Conservation (phyloP, 495 filamentous ascomycete species). For the Zalerion maritima region DNA sequence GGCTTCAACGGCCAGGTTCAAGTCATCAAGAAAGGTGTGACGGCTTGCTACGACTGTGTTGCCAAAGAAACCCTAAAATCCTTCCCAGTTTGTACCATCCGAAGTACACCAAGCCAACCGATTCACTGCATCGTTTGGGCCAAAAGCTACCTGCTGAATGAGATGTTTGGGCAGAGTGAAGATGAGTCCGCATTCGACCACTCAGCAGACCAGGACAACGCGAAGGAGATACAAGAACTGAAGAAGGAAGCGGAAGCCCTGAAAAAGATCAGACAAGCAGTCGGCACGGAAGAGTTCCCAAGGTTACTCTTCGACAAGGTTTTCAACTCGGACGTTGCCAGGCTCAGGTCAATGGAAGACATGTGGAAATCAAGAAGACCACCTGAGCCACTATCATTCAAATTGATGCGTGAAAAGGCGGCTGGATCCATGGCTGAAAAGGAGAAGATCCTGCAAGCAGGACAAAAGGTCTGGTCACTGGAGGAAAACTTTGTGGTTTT, state of each 20-base stretch:
- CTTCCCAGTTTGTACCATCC: slow-evolving; percentile 92
- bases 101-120: slow-evolving; percentile 84
- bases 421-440: slow-evolving; percentile 36
- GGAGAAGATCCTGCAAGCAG: slow-evolving; percentile 42
- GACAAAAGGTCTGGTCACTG: slow-evolving; percentile 65
- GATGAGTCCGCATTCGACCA: slow-evolving; percentile 65
- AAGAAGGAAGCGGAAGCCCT: slow-evolving; percentile 69
- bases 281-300: slow-evolving; percentile 67
- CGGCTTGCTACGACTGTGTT: slow-evolving; percentile 93
- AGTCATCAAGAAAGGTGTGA: slow-evolving; percentile 83
- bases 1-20: slow-evolving; percentile 98
- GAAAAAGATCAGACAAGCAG: slow-evolving; percentile 65
- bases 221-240: slow-evolving; percentile 75
- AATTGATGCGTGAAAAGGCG: slow-evolving; percentile 24
- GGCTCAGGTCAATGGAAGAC: slow-evolving; percentile 77
- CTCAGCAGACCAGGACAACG: slow-evolving; percentile 69
- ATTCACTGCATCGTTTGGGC: slow-evolving; percentile 99
- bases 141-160: slow-evolving; percentile 89
- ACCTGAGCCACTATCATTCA: slow-evolving; percentile 59
- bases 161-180: slow-evolving; percentile 86
- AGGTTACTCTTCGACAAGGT: slow-evolving; percentile 84
- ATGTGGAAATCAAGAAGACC: slow-evolving; percentile 84
- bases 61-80: slow-evolving; percentile 77
- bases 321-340: slow-evolving; percentile 70
- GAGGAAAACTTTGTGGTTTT: slow-evolving; percentile 80